These are phyloP conservation scores for Mortierella sp. DNA, from an alignment of 371 early-diverging fungal genomes.

Conservation along the genomic window DNA sequence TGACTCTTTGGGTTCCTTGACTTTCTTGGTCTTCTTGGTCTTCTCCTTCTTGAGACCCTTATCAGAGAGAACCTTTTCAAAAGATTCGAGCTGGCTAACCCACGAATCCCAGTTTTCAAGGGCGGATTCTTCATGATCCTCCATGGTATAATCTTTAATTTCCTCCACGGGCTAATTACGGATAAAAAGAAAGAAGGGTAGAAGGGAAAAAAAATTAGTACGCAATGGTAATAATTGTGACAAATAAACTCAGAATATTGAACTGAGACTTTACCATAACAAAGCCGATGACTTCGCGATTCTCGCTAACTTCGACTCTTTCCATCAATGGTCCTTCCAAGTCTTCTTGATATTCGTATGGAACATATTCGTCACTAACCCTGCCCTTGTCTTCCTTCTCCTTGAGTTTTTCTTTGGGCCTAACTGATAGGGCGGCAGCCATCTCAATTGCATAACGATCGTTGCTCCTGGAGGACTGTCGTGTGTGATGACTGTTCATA, in stretches of 20 bases:
- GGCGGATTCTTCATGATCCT: conserved; percentile 35
- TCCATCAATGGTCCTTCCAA: conserved; percentile 54
- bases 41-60: conserved; percentile 52
- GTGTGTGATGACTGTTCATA: conserved; percentile 27
- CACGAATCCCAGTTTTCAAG: conserved; percentile 54
- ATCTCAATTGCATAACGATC: conserved; percentile 25
- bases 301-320: conserved; percentile 42
- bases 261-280: conserved; percentile 26
- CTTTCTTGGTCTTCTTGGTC: conserved; percentile 37
- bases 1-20: conserved; percentile 7
- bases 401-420: conserved; percentile 14
- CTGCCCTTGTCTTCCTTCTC: conserved; percentile 20
- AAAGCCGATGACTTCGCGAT: conserved; percentile 51
- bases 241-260: too few relatives aligned
- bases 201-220: background rate
- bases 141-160: conserved; percentile 27
- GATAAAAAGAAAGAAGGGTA: background rate
- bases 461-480: conserved; percentile 23
- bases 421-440: conserved; percentile 28
- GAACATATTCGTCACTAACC: conserved; percentile 46
- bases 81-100: conserved; percentile 51
- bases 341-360: conserved; percentile 53
- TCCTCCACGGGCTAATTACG: conserved; percentile 38
- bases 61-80: conserved; percentile 41
- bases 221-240: too few relatives aligned